Evolutionary conservation across 768 basidiomycete genomes (phyloP), one percentile per base, ranked within the genome.

Genomic region (Mycena rosella): DNA sequence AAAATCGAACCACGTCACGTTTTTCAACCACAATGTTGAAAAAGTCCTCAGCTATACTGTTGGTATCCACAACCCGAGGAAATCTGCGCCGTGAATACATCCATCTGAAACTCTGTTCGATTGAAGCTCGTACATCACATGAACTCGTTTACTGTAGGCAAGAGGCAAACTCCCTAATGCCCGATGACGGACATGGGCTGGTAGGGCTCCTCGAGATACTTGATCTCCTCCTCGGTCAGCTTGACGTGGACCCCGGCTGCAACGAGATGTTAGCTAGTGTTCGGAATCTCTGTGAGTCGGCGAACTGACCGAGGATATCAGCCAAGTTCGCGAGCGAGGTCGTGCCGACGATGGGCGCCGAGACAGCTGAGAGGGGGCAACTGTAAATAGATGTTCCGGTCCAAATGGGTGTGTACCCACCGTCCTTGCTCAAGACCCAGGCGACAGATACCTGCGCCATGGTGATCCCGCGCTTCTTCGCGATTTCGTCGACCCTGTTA

Each of bases 361-460:
- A 80, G 10, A 90, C 83, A n/a, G 76, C 84, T 22, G 15, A 29
- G 17, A 48, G 17, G 27, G n/a, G n/a, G n/a, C n/a, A n/a, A n/a
- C n/a, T n/a, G n/a, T n/a, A n/a, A n/a, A n/a, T n/a, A n/a, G n/a
- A n/a, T n/a, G n/a, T n/a, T n/a, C n/a, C n/a, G n/a, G n/a, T n/a
- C n/a, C n/a, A n/a, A n/a, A n/a, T n/a, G n/a, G n/a, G n/a, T n/a
- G n/a, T n/a, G n/a, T 24, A 38, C 22, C 2, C 4, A 67, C 65
- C 59, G 22, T 81, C 77, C 68, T 83, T 83, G 18, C 80, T 70
- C 45, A 86, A 62, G 0, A 79, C 74, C 89, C 88, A 90, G 9
- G 88, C 86, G 32, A 88, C 70, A 3, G 86, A 81, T 6, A 89
- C 79, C 67, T 88, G 87, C 0, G 88, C 86, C 90, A 91, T 91